These are phyloP conservation scores for Colletotrichum ledebouriae DNA, from an alignment of 2,329 filamentous ascomycete species.

Conservation along the genomic window DNA sequence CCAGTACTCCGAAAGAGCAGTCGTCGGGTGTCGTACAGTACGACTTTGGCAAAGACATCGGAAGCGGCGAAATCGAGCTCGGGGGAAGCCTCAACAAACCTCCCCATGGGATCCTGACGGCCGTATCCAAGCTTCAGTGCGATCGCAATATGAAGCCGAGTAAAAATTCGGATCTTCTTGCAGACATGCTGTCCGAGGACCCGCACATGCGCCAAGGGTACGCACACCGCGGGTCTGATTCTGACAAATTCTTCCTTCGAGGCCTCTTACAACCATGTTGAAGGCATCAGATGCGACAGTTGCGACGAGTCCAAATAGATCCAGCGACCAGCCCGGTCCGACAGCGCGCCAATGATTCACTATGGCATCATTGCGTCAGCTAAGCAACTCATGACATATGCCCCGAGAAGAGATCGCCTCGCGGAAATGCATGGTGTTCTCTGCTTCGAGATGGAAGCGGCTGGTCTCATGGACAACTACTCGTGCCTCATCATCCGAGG, in stretches of 20 bases:
- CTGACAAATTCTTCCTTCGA: constrained; percentile 24
- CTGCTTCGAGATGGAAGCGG: constrained; percentile 50
- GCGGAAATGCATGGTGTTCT: constrained; percentile 22
- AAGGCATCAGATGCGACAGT: constrained; percentile 14
- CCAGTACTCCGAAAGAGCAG: constrained; percentile 21
- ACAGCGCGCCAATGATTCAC: constrained; percentile 30
- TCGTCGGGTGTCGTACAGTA: constrained; percentile 46
- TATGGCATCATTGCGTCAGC: constrained; percentile 41
- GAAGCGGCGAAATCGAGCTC: constrained; percentile 26
- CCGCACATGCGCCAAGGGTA: not conserved
- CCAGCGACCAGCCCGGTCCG: not conserved
- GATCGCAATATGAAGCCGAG: not conserved
- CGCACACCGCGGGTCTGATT: not conserved
- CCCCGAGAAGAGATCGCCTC: not conserved
- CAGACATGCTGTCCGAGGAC: not conserved
- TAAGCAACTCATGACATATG: constrained; percentile 44
- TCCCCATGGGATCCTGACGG: constrained; percentile 36
- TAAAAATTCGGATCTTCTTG: not conserved
- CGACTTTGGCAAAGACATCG: constrained; percentile 45
- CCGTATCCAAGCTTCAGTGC: constrained; percentile 30
- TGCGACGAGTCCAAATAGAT: not conserved
- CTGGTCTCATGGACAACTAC: constrained; percentile 45
- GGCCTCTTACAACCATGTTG: constrained; percentile 2
- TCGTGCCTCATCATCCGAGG: constrained; percentile 53
- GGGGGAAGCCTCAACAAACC: constrained; percentile 42